phyloP scores from a whole-genome alignment of 768 basidiomycete genomes.

The Tulasnella sp. region DNA sequence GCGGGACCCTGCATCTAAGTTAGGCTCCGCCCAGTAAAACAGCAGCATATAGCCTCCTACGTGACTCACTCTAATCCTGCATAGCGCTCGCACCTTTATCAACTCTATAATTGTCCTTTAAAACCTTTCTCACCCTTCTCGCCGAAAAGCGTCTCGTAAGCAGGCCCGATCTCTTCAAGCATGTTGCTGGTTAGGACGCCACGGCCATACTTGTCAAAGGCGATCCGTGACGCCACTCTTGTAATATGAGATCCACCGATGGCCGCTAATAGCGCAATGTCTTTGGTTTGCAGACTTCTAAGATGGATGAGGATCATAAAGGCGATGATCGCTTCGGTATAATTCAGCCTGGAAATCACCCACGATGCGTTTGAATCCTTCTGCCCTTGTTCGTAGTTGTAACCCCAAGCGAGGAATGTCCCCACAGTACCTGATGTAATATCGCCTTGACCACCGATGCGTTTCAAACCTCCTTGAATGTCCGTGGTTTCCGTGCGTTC shows the following conservation, averaged over 20 bases:
- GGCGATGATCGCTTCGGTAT: not conserved
- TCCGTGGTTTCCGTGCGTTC: constrained; percentile 56
- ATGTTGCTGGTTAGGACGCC: constrained; percentile 77
- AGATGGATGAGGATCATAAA: not conserved
- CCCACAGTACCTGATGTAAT: constrained; percentile 82
- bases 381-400: constrained; percentile 62
- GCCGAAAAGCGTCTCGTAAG: constrained; percentile 67
- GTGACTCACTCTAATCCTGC: no score
- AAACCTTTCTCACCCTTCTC: constrained; percentile 23
- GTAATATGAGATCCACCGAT: constrained; percentile 83
- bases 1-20: no score
- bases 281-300: constrained; percentile 22
- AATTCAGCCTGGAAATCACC: not conserved
- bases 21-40: no score
- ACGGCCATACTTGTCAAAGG: constrained; percentile 66
- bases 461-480: constrained; percentile 68
- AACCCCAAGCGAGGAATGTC: constrained; percentile 88
- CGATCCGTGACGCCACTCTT: constrained; percentile 63
- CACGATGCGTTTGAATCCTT: constrained; percentile 41
- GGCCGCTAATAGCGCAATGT: constrained; percentile 73
- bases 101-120: constrained; percentile 13
- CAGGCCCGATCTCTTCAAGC: constrained; percentile 40
- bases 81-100: no score
- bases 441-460: constrained; percentile 96
- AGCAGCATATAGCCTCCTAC: no score